Evolutionary conservation across 2,329 filamentous ascomycete genomes (phyloP).

Genomic region (Paracamarosporium sp.): DNA sequence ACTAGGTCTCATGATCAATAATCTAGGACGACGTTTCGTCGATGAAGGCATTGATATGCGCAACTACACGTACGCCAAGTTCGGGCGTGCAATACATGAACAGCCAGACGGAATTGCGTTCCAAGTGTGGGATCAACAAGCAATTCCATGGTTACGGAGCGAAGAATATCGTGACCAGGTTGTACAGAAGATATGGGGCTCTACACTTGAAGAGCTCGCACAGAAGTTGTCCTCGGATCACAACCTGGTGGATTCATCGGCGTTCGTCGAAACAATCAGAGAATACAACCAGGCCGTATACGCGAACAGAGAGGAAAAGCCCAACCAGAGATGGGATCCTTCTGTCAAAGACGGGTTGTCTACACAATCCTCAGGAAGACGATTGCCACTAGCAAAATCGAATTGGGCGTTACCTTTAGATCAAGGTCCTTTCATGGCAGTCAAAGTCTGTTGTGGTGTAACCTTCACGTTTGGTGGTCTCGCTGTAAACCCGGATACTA

Average conservation of each 20-base stretch:
- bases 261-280: slow-evolving; percentile 60
- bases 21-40: slow-evolving; percentile 65
- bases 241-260: slow-evolving; percentile 55
- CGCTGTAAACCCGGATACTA: slow-evolving; percentile 61
- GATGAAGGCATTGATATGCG: slow-evolving; percentile 71
- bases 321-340: slow-evolving; percentile 61
- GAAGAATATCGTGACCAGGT: slow-evolving; percentile 70
- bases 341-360: slow-evolving; percentile 67
- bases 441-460: slow-evolving; percentile 70
- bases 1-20: slow-evolving; percentile 70
- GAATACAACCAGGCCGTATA: slow-evolving; percentile 66
- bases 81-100: slow-evolving; percentile 66
- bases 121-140: slow-evolving; percentile 68
- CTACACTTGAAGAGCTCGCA: slow-evolving; percentile 63
- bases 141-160: slow-evolving; percentile 59
- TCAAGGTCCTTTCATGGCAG: slow-evolving; percentile 65
- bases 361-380: slow-evolving; percentile 58
- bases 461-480: slow-evolving; percentile 74
- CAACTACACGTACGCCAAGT: slow-evolving; percentile 73
- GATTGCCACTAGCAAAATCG: slow-evolving; percentile 62
- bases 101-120: slow-evolving; percentile 67
- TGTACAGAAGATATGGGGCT: slow-evolving; percentile 60
- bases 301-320: slow-evolving; percentile 54
- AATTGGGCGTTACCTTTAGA: slow-evolving; percentile 71
- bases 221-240: slow-evolving; percentile 50